Base-by-base conservation (phyloP, 2,329 filamentous ascomycete genomes). In the Colletotrichum destructivum region DNA sequence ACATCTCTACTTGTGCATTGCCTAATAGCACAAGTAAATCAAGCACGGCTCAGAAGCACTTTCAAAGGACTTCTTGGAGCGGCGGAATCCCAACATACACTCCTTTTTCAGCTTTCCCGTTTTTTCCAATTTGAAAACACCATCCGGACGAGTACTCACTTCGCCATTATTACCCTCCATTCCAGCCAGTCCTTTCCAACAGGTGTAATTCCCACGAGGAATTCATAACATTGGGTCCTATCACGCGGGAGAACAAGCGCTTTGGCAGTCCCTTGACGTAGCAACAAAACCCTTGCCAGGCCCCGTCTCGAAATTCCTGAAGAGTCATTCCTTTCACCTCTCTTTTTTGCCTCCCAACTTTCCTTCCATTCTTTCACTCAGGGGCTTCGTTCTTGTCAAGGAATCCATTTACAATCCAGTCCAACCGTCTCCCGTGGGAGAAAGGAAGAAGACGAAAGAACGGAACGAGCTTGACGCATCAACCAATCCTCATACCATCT, bases 371-470 rank as follows among this genome's bases (percentile, higher is more conserved):
- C 73, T 74, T 71, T 70, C 63, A 44, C 57, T 72, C 57, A 51
- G 55, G 59, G 62, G 65, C 51, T 61, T 54, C 65, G 69, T 74
- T 52, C 64, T 63, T 68, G 38, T 73, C 55, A 73, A 73, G 72
- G 73, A 72, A 73, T 73, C 72, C 70, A 49, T 69, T 69, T 65
- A 69, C 72, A 71, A 62, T 71, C 68, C 66, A 73, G 71, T 42
- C 55, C 35, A 55, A 16, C 54, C 38, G 46, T 69, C 40, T 65
- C 31, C 66, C 23, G 40, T 23, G 23, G 57, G 69, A 46, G 18
- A 38, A 52, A 71, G 26, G 57, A 62, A 44, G 18, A 38, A 47
- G 46, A 52, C 51, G 21, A 54, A 38, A 60, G 69, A 68, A 68
- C 69, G 64, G 57, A 70, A 42, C 13, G 60, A 63, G 38, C 18